Base-by-base conservation (phyloP, 371 early-diverging fungal species). In the Neoconidiobolus thromboides region DNA sequence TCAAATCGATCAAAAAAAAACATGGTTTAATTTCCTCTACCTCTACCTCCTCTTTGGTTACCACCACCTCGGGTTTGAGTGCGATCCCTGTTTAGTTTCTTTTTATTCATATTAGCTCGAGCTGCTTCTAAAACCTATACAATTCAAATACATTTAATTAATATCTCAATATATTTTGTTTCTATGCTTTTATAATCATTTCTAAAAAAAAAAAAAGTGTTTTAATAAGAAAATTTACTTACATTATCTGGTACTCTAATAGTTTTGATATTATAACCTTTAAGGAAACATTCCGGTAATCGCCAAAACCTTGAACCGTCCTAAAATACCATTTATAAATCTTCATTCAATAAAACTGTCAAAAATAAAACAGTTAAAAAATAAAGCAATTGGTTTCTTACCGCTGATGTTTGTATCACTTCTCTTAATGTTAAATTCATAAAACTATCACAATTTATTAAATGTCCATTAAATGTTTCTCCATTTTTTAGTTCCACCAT, bases 401-500 rank as follows among this genome's bases (percentile, higher is more conserved):
- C 81, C 44, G 92, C 82, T 1, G 87, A 85, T 0, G 96, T 96
- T 68, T 86, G 87, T 62, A 95, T 92, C 36, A 95, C 96, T 71
- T 96, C 95, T 60, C 89, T 81, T 47, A 98, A 73, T 41, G 86
- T 87, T 67, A 98, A 68, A 72, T 98, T 98, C 98, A 97, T 98
- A 79, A 86, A 96, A 65, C 87, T 87, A 69, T 98, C 98, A 76
- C 93, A 93, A 69, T 82, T 87, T 60, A 90, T 89, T 68, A 98
- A 82, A 73, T 90, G 93, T 3, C 98, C 98, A 68, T 92, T 97
- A 73, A 89, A 96, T 26, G 96, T 92, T 68, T 94, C 93, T 65
- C 97, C 96, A 71, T 87, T 93, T 69, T 98, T 98, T 63, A 98
- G 72, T 71, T 98, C 98, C n/a, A 98, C 95, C 60, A 89, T 76